Conservation (phyloP, 345 rosid genomes). For the Salix arbutifolia region DNA sequence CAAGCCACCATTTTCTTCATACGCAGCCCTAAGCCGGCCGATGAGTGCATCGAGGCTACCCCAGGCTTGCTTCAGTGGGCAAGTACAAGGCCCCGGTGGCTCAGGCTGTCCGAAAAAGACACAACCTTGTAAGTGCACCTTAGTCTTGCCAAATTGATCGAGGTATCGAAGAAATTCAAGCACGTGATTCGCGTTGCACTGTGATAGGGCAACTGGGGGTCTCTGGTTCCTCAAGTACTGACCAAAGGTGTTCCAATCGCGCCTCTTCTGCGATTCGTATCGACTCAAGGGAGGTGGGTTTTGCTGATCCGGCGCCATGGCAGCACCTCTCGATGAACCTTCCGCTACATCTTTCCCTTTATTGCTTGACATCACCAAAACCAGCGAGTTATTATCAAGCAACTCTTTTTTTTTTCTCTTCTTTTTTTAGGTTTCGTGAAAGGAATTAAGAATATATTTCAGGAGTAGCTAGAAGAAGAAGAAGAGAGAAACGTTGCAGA, state of each 20-base stretch:
- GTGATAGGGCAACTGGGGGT: conserved; percentile 67
- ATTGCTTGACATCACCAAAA: conserved; percentile 20
- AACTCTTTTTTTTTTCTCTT: no score
- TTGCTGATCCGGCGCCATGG: background rate
- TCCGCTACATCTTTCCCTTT: conserved; percentile 71
- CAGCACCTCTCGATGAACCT: conserved; percentile 31
- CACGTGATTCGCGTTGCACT: conserved; percentile 61
- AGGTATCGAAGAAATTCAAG: conserved; percentile 77
- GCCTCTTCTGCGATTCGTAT: conserved; percentile 73
- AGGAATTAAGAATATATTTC: background rate
- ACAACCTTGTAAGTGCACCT: conserved; percentile 80
- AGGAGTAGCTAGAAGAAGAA: background rate
- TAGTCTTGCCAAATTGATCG: conserved; percentile 86
- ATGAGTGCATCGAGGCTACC: conserved; percentile 90
- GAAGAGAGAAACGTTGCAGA: conserved; percentile 1
- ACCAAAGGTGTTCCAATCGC: conserved; percentile 94
- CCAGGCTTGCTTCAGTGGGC: conserved; percentile 87
- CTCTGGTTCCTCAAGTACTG: conserved; percentile 81
- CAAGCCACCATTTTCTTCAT: conserved; percentile 73
- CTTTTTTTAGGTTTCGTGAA: background rate
- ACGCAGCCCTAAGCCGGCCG: conserved; percentile 84
- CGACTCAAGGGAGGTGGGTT: conserved; percentile 58
- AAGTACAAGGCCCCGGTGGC: conserved; percentile 73
- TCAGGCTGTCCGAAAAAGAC: conserved; percentile 74
- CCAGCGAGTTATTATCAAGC: background rate